Evolutionary conservation across 2,329 filamentous ascomycete species (phyloP).

Genomic region (Pseudocercospora cruenta): DNA sequence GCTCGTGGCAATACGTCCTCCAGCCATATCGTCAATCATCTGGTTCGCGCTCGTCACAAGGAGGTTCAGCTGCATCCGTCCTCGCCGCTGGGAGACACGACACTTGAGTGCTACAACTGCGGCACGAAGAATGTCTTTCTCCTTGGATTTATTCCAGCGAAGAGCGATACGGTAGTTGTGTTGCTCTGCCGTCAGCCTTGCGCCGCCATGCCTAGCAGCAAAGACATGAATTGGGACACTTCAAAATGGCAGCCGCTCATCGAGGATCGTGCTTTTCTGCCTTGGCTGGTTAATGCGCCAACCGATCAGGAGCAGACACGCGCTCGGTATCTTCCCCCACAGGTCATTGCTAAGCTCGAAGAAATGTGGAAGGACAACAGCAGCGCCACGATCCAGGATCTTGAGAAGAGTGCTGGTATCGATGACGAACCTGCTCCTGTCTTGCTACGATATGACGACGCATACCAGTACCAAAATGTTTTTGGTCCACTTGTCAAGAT

Average conservation of each 20-base stretch:
- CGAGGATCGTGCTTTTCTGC: slow-evolving; percentile 90
- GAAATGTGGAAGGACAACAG: slow-evolving; percentile 98
- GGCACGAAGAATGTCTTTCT: slow-evolving; percentile 99
- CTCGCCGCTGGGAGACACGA: slow-evolving; percentile 91
- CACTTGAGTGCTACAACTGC: slow-evolving; percentile 98
- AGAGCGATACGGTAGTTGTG: slow-evolving; percentile 97
- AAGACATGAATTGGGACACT: slow-evolving; percentile 99
- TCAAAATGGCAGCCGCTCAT: slow-evolving; percentile 97
- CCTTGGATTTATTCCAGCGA: slow-evolving; percentile 95
- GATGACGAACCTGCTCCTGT: slow-evolving; percentile 96
- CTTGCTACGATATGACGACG: slow-evolving; percentile 90
- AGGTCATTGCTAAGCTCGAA: slow-evolving; percentile 93
- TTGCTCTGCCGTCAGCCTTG: slow-evolving; percentile 95
- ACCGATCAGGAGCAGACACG: slow-evolving; percentile 95
- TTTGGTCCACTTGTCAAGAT: slow-evolving; percentile 98
- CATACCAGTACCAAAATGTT: slow-evolving; percentile 98
- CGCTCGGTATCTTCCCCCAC: slow-evolving; percentile 87
- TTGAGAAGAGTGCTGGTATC: slow-evolving; percentile 87
- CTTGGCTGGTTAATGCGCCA: slow-evolving; percentile 88
- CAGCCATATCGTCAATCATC: slow-evolving; percentile 96
- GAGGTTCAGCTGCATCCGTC: slow-evolving; percentile 95
- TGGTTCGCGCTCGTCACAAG: slow-evolving; percentile 96
- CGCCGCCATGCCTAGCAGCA: slow-evolving; percentile 89
- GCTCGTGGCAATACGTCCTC: slow-evolving; percentile 94
- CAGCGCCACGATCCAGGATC: slow-evolving; percentile 81